A percentile compares a stretch with the other conserved stretches of the same genome.
These are phyloP conservation scores for Tillandsia fasciculata DNA, from an alignment of 176 grass and related monocot genomes.

Conservation along the genomic window DNA sequence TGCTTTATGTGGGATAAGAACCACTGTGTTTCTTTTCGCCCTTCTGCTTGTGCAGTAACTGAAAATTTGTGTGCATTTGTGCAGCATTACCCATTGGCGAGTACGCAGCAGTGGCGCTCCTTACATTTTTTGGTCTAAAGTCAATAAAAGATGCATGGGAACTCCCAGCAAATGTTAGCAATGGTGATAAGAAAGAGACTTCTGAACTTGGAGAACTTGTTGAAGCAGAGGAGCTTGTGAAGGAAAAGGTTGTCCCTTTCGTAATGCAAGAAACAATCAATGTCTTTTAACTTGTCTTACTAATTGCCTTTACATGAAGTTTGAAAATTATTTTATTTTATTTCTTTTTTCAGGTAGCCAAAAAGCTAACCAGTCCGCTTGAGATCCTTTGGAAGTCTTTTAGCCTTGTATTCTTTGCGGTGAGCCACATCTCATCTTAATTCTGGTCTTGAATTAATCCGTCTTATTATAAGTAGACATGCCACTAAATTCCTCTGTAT, in stretches of 20 bases:
- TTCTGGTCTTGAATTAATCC: too few species aligned
- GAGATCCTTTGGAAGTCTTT: conserved; percentile 89
- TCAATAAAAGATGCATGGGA: conserved; percentile 92
- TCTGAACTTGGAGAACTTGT: conserved; percentile 80
- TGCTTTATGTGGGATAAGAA: not conserved
- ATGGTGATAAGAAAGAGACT: conserved; percentile 26
- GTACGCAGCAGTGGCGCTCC: conserved; percentile 77
- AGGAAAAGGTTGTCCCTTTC: conserved; percentile 70
- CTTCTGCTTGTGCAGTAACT: not conserved
- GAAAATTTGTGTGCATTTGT: conserved; percentile 23
- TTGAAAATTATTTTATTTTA: not conserved
- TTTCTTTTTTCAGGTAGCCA: conserved; percentile 39
- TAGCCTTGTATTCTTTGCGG: conserved; percentile 83
- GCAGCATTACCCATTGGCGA: conserved; percentile 89
- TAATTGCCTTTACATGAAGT: not conserved
- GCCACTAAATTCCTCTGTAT: not conserved
- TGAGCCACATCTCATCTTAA: conserved; percentile 26
- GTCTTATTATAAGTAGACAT: too few species aligned
- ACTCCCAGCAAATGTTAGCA: conserved; percentile 39
- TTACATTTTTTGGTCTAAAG: conserved; percentile 86
- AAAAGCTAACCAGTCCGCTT: conserved; percentile 62
- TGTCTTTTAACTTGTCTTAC: not conserved
- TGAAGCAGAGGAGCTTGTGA: conserved; percentile 91
- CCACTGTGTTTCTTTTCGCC: not conserved
- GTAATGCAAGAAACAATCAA: not conserved